Evolutionary conservation across 2,329 filamentous ascomycete genomes (phyloP).

Genomic region (Aspergillus amoenus): DNA sequence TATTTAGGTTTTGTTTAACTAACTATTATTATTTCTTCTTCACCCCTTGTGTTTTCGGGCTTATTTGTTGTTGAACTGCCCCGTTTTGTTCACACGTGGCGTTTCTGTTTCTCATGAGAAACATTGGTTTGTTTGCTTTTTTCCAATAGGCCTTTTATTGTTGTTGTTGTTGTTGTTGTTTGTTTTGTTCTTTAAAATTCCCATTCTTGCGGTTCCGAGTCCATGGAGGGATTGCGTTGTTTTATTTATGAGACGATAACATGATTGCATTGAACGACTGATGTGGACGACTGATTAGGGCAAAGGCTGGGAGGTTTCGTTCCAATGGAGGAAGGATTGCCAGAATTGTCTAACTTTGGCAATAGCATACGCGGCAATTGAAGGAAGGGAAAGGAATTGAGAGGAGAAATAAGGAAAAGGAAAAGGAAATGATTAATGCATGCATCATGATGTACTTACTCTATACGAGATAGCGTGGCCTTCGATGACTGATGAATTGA

Average conservation of each 20-base stretch:
- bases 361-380: not conserved
- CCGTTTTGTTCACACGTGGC: not conserved
- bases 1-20: not conserved
- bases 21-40: not conserved
- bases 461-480: not conserved
- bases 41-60: not conserved
- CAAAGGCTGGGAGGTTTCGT: not conserved
- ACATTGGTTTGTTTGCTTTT: not conserved
- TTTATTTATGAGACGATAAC: not conserved
- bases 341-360: not conserved
- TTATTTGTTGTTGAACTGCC: not conserved
- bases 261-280: not conserved
- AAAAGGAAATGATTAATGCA: constrained; percentile 1
- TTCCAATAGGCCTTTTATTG: not conserved
- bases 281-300: not conserved
- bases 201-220: not conserved
- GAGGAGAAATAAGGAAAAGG: not conserved
- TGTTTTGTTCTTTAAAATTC: not conserved
- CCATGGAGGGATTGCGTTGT: not conserved
- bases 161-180: not conserved
- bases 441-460: constrained; percentile 1
- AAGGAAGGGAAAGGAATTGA: not conserved
- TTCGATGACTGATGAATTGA: constrained; percentile 20
- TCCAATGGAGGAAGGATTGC: not conserved
- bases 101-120: not conserved